These are phyloP conservation scores for Lagenidium giganteum DNA, from an alignment of 352 stramenopile genomes.

Conservation along the genomic window DNA sequence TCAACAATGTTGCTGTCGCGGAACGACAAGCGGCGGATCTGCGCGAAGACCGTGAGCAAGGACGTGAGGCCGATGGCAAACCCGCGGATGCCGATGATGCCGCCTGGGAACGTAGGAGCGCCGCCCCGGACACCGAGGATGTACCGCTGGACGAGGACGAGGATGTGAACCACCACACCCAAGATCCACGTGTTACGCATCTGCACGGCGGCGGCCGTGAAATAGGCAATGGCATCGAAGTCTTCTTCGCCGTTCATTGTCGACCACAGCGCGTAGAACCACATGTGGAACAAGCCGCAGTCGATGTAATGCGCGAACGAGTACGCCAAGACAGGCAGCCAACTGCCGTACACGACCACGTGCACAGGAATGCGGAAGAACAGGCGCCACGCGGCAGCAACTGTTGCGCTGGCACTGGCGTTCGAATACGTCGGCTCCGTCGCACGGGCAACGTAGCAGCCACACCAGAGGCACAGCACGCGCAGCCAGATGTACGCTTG, in stretches of 20 bases:
- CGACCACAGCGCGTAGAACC: constrained; percentile 18
- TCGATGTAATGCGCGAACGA: constrained; percentile 23
- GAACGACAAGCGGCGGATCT: constrained; percentile 8
- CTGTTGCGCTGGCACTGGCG: background rate
- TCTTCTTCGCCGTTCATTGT: constrained; percentile 13
- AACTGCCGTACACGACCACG: constrained; percentile 19
- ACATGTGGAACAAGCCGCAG: constrained; percentile 14
- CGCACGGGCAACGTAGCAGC: background rate
- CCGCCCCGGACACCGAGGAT: background rate
- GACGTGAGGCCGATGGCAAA: constrained; percentile 18
- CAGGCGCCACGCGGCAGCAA: background rate
- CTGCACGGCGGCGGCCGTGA: constrained; percentile 17
- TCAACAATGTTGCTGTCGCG: constrained; percentile 10
- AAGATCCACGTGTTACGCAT: constrained; percentile 39
- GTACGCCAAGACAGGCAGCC: constrained; percentile 22
- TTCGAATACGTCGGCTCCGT: background rate
- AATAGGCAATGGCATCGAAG: constrained; percentile 17
- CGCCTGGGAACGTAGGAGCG: constrained; percentile 5
- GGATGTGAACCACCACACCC: constrained; percentile 14
- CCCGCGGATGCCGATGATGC: constrained; percentile 16
- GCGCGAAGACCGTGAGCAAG: constrained; percentile 18
- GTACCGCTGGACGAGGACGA: background rate
- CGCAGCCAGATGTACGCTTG: constrained; percentile 19
- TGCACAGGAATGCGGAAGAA: constrained; percentile 19
- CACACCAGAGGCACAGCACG: constrained; percentile 1